A percentile compares a stretch with the other conserved stretches of the same genome.
These are phyloP conservation scores for Syzygium syzygioides DNA, from an alignment of 441 rosid genomes.

Conservation along the genomic window DNA sequence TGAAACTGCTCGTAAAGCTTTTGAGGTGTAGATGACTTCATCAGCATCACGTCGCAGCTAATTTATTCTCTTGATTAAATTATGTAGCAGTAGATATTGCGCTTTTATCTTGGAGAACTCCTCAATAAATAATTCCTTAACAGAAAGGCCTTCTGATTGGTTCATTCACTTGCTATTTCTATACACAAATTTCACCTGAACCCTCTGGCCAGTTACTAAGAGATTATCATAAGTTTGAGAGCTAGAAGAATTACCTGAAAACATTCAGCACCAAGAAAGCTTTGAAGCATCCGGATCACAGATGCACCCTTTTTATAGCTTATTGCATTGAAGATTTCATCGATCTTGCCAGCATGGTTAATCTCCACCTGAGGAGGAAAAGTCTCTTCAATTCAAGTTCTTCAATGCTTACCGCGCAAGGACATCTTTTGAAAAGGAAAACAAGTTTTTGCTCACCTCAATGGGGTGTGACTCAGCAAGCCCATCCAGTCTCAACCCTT, in stretches of 20 bases:
- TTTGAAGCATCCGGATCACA: constrained; percentile 92
- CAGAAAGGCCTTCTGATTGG: neutral
- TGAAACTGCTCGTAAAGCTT: neutral
- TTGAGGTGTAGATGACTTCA: neutral
- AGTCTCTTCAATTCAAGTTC: neutral
- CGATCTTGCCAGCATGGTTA: constrained; percentile 80
- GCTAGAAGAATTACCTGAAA: constrained; percentile 62
- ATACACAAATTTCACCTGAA: neutral
- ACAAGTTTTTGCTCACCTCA: constrained; percentile 43
- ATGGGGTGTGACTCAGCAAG: constrained; percentile 97
- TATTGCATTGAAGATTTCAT: constrained; percentile 92
- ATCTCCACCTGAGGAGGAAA: constrained; percentile 65
- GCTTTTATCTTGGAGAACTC: neutral
- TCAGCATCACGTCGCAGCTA: neutral
- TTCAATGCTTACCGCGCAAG: neutral
- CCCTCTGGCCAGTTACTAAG: neutral
- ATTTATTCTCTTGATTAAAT: neutral
- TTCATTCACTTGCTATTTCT: neutral
- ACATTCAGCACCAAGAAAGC: constrained; percentile 84
- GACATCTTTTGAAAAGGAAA: neutral
- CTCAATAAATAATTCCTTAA: neutral
- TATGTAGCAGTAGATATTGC: neutral
- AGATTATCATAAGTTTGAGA: neutral
- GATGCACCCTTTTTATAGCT: constrained; percentile 94
- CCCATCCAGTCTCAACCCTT: constrained; percentile 82